These are phyloP conservation scores for Arxiozyma slooffiae DNA, from an alignment of 1,139 yeast species.

Conservation along the genomic window DNA sequence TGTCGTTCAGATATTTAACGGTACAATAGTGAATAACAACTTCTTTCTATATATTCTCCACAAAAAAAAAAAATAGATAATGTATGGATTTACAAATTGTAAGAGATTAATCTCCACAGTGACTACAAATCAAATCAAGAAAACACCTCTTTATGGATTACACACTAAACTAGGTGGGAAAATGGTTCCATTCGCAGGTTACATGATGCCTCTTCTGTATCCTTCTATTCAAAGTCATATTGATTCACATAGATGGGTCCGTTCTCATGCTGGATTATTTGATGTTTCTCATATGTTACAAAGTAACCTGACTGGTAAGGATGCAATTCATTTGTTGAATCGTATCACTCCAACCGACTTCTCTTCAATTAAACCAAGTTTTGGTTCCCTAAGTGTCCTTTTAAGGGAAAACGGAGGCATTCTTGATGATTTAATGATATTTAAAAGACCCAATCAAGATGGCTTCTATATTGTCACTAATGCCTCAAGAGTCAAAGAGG, in stretches of 20 bases:
- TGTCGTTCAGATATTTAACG: no score
- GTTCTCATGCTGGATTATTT: conserved; percentile 77
- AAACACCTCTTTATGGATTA: conserved; percentile 75
- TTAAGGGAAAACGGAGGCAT: conserved; percentile 68
- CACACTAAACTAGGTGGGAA: conserved; percentile 76
- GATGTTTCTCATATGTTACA: conserved; percentile 98
- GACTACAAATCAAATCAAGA: conserved; percentile 26
- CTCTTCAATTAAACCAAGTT: conserved; percentile 41
- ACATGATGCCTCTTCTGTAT: conserved; percentile 86
- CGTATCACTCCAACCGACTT: conserved; percentile 82
- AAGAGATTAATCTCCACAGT: conserved; percentile 3
- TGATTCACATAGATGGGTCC: conserved; percentile 91
- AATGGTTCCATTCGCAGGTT: conserved; percentile 94
- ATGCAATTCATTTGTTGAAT: conserved; percentile 61
- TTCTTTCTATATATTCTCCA: no score
- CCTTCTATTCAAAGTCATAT: conserved; percentile 65
- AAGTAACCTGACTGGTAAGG: conserved; percentile 63
- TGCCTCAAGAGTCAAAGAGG: conserved; percentile 89
- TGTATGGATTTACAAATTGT: conserved; percentile 5
- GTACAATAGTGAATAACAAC: no score
- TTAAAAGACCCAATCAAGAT: conserved; percentile 45
- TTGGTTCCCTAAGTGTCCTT: conserved; percentile 69
- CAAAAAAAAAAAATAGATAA: not conserved
- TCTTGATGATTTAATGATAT: conserved; percentile 81
- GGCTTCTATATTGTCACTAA: conserved; percentile 89